These are phyloP conservation scores for Trichophyton mentagrophytes DNA, from an alignment of 2,329 filamentous ascomycete genomes.

Conservation along the genomic window DNA sequence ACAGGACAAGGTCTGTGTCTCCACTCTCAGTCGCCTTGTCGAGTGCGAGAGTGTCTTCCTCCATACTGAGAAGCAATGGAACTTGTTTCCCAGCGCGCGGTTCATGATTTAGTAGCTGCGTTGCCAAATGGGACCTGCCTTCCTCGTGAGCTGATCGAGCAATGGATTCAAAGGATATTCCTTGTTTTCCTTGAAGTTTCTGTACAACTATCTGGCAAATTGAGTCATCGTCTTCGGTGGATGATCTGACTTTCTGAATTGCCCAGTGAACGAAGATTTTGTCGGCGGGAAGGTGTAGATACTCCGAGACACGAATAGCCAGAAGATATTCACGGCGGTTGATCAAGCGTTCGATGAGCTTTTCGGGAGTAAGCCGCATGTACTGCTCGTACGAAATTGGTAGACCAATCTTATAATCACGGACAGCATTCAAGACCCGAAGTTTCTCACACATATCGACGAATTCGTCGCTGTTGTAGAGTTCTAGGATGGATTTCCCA, in stretches of 20 bases:
- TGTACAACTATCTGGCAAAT: slow-evolving; percentile 79
- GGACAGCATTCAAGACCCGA: slow-evolving; percentile 80
- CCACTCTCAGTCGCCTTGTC: slow-evolving; percentile 95
- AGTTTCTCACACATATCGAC: slow-evolving; percentile 96
- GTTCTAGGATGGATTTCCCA: slow-evolving; percentile 89
- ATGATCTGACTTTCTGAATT: slow-evolving; percentile 77
- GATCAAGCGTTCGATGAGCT: slow-evolving; percentile 71
- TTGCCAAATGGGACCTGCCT: slow-evolving; percentile 76
- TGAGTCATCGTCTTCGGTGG: slow-evolving; percentile 72
- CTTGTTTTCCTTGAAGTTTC: slow-evolving; percentile 72
- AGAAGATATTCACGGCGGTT: slow-evolving; percentile 85
- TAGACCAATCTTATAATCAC: slow-evolving; percentile 81
- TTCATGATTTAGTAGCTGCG: slow-evolving; percentile 82
- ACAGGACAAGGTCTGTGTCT: slow-evolving; percentile 85
- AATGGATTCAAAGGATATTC: slow-evolving; percentile 91
- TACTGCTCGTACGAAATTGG: slow-evolving; percentile 91
- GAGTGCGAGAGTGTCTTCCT: slow-evolving; percentile 85
- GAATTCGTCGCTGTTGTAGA: slow-evolving; percentile 97
- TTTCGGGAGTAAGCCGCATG: slow-evolving; percentile 75
- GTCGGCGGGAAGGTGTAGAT: slow-evolving; percentile 73
- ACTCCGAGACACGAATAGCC: slow-evolving; percentile 76
- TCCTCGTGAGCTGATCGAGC: slow-evolving; percentile 89
- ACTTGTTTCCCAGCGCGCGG: slow-evolving; percentile 93
- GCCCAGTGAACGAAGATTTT: slow-evolving; percentile 96
- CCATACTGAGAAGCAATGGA: slow-evolving; percentile 82